Evolutionary conservation across 768 basidiomycete species (phyloP).

Genomic region (Rhizopogon vulgaris): DNA sequence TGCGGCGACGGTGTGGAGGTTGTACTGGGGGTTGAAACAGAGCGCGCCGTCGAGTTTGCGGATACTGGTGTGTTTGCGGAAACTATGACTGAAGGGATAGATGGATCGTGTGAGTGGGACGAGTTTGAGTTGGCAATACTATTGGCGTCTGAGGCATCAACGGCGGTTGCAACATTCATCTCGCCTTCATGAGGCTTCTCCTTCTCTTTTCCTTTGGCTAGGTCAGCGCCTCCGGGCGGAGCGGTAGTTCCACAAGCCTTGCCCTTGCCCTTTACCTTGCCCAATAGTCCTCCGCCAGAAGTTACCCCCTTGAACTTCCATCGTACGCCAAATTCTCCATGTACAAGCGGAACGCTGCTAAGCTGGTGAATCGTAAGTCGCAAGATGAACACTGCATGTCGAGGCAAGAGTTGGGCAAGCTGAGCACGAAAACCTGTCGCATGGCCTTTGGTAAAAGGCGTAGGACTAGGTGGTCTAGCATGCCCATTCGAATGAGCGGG

Average conservation of each 20-base stretch:
- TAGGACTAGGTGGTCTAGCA: not conserved
- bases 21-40: conserved; percentile 17
- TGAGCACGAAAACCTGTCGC: conserved; percentile 45
- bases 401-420: conserved; percentile 53
- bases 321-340: conserved; percentile 60
- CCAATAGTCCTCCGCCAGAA: conserved; percentile 35
- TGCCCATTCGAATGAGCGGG: not conserved
- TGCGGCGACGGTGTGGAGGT: conserved; percentile 13
- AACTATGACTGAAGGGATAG: conserved; percentile 23
- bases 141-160: conserved; percentile 22
- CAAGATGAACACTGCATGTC: conserved; percentile 62
- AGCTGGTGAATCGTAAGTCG: conserved; percentile 60
- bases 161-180: conserved; percentile 17
- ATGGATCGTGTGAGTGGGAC: conserved; percentile 11
- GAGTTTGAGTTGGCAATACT: conserved; percentile 23
- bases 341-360: conserved; percentile 63
- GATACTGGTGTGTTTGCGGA: conserved; percentile 16
- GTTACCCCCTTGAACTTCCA: conserved; percentile 67
- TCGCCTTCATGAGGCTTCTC: conserved; percentile 2
- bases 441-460: not conserved
- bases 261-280: conserved; percentile 31
- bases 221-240: not conserved
- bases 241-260: not conserved
- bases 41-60: conserved; percentile 6
- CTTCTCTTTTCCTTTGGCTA: conserved; percentile 5